These are phyloP conservation scores for Stagonosporopsis cucurbitacearum DNA, from an alignment of 2,329 filamentous ascomycete species.

Conservation along the genomic window DNA sequence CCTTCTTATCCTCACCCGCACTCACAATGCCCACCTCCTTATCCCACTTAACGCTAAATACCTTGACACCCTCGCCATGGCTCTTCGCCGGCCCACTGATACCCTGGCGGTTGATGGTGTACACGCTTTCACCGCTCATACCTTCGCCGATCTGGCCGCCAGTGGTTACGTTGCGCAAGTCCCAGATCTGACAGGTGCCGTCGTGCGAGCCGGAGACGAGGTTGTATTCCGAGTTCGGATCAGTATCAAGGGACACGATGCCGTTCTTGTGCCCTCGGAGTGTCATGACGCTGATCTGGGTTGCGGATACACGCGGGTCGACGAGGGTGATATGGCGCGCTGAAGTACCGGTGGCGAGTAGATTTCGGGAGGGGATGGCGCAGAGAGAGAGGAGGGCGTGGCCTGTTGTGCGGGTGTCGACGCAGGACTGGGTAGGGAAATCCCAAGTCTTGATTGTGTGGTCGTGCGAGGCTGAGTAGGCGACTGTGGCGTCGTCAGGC, in stretches of 20 bases:
- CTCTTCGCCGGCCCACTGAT: slow-evolving; percentile 61
- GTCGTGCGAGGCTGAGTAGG: slow-evolving; percentile 90
- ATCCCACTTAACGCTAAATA: slow-evolving; percentile 89
- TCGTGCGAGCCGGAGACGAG: slow-evolving; percentile 91
- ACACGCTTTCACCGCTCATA: slow-evolving; percentile 72
- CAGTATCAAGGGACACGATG: slow-evolving; percentile 64
- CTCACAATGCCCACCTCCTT: slow-evolving; percentile 85
- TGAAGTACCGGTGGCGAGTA: slow-evolving; percentile 77
- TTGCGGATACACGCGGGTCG: slow-evolving; percentile 81
- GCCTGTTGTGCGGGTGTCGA: slow-evolving; percentile 82
- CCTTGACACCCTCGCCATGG: slow-evolving; percentile 84
- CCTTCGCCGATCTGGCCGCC: slow-evolving; percentile 60
- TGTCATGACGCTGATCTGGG: slow-evolving; percentile 84
- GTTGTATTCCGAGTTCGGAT: slow-evolving; percentile 76
- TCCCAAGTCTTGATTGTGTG: slow-evolving; percentile 92
- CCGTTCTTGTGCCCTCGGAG: slow-evolving; percentile 85
- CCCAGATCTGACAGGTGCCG: slow-evolving; percentile 92
- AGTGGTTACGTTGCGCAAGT: slow-evolving; percentile 74
- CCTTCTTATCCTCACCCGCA: slow-evolving; percentile 88
- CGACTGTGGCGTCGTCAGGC: slow-evolving; percentile 81
- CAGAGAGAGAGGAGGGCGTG: slow-evolving; percentile 82
- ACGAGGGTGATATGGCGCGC: slow-evolving; percentile 91
- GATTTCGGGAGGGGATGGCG: slow-evolving; percentile 70
- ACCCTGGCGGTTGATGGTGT: slow-evolving; percentile 78
- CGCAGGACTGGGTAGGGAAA: slow-evolving; percentile 77